phyloP scores from a whole-genome alignment of 1,284 basidiomycete species.

The Pseudozyma thailandica region DNA sequence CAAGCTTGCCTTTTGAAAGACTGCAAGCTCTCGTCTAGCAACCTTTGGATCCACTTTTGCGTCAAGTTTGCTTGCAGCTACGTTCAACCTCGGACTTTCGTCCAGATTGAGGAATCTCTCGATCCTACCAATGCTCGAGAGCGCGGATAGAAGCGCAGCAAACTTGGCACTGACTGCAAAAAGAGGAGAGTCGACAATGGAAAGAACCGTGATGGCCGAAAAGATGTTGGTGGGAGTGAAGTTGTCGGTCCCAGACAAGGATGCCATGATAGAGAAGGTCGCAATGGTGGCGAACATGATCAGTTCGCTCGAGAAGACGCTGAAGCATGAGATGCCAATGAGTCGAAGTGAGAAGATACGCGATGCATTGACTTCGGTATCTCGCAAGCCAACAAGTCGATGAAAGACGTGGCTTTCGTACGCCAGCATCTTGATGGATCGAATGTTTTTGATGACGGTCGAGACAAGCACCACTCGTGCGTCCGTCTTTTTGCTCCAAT shows the following conservation, averaged over 20 bases:
- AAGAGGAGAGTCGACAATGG: conserved; percentile 46
- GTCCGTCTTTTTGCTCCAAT: conserved; percentile 51
- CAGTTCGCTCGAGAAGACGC: conserved; percentile 32
- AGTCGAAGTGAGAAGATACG: conserved; percentile 10
- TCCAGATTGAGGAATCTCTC: conserved; percentile 37
- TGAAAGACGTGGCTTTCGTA: conserved; percentile 38
- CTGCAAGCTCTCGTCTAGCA: no score
- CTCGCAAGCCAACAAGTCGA: conserved; percentile 19
- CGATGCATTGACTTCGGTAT: neutral
- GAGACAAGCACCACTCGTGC: conserved; percentile 33
- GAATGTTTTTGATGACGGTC: conserved; percentile 41
- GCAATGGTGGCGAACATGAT: conserved; percentile 33
- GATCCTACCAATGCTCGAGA: conserved; percentile 42
- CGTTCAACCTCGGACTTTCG: no score
- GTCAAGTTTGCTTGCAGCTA: no score
- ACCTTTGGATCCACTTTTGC: no score
- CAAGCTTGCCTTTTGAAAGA: no score
- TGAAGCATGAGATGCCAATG: conserved; percentile 8
- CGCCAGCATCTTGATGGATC: conserved; percentile 52
- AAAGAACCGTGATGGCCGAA: conserved; percentile 47
- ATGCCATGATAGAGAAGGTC: no score
- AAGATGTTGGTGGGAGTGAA: conserved; percentile 48
- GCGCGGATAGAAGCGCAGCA: conserved; percentile 40
- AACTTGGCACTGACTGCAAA: conserved; percentile 44
- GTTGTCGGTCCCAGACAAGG: conserved; percentile 9